Percentiles rank a stretch among this genome's conserved stretches.
Conservation (phyloP, 306 rosid genomes). For the Cucurbita argyrosperma region DNA sequence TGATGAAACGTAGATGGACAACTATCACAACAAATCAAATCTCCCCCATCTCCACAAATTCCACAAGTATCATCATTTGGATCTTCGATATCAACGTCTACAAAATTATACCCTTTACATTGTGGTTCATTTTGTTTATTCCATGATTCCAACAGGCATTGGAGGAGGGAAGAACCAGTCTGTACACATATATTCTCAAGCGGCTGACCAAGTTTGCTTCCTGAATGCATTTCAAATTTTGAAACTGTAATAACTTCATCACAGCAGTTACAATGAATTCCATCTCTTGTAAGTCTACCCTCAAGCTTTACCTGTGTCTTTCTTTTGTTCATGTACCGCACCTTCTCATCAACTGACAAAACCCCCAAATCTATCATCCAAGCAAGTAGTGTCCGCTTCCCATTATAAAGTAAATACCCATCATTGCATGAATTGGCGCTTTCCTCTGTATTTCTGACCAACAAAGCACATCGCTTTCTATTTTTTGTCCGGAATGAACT, state of each 20-base stretch:
- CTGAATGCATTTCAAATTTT: slow-evolving; percentile 61
- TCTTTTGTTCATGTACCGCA: slow-evolving; percentile 33
- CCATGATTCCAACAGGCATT: slow-evolving; percentile 85
- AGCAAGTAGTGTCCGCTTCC: slow-evolving; percentile 67
- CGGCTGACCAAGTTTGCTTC: slow-evolving; percentile 39
- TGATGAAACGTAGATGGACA: slow-evolving; percentile 98
- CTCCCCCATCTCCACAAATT: slow-evolving; percentile 95
- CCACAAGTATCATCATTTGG: slow-evolving; percentile 97
- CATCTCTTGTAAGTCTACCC: slow-evolving; percentile 65
- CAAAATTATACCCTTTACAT: slow-evolving; percentile 34
- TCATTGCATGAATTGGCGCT: slow-evolving; percentile 48
- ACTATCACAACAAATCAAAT: slow-evolving; percentile 85
- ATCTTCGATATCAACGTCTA: slow-evolving; percentile 72
- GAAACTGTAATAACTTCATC: slow-evolving; percentile 34
- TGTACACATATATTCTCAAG: slow-evolving; percentile 42
- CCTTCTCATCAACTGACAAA: slow-evolving; percentile 46
- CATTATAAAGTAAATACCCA: slow-evolving; percentile 60
- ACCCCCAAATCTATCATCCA: slow-evolving; percentile 91
- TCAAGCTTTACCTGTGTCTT: slow-evolving; percentile 24
- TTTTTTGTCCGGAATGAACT: slow-evolving; percentile 23
- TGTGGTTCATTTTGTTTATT: slow-evolving; percentile 64
- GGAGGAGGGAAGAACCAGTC: slow-evolving; percentile 58
- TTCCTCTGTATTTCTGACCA: slow-evolving; percentile 56
- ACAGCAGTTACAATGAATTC: slow-evolving; percentile 80
- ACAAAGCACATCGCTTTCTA: slow-evolving; percentile 36